phyloP scores from a whole-genome alignment of 2,329 filamentous ascomycete genomes.

The Xylariaceae sp. region DNA sequence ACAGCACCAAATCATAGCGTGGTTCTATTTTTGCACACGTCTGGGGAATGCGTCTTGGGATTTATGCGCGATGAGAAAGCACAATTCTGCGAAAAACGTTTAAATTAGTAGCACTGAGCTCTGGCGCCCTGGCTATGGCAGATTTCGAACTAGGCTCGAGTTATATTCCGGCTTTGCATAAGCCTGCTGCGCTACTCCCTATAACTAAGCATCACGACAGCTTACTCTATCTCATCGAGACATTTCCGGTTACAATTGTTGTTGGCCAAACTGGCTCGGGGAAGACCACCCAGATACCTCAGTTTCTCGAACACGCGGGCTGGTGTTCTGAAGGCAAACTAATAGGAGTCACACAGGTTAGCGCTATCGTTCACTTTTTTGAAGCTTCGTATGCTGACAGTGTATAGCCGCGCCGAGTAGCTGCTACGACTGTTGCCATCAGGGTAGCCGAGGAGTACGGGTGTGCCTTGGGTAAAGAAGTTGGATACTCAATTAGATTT shows the following conservation, averaged over 20 bases:
- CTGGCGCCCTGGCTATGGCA: slow-evolving; percentile 48
- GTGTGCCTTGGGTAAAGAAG: slow-evolving; percentile 85
- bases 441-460: slow-evolving; percentile 89
- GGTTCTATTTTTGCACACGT: no score
- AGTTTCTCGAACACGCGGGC: slow-evolving; percentile 85
- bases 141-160: slow-evolving; percentile 62
- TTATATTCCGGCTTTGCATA: slow-evolving; percentile 84
- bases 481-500: slow-evolving; percentile 90
- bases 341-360: slow-evolving; percentile 88
- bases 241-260: slow-evolving; percentile 81
- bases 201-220: slow-evolving; percentile 82
- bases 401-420: slow-evolving; percentile 80
- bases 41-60: slow-evolving; percentile 3
- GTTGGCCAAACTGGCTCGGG: slow-evolving; percentile 94
- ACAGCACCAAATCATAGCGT: no score
- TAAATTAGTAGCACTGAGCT: slow-evolving; percentile 15
- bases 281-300: slow-evolving; percentile 94
- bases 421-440: slow-evolving; percentile 86
- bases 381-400: slow-evolving; percentile 18
- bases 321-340: slow-evolving; percentile 86
- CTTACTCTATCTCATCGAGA: slow-evolving; percentile 86
- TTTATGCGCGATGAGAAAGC: no score
- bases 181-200: slow-evolving; percentile 80
- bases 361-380: slow-evolving; percentile 39
- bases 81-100: not conserved